phyloP scores from a whole-genome alignment of 2,329 filamentous ascomycete genomes.

The Fusarium citri region DNA sequence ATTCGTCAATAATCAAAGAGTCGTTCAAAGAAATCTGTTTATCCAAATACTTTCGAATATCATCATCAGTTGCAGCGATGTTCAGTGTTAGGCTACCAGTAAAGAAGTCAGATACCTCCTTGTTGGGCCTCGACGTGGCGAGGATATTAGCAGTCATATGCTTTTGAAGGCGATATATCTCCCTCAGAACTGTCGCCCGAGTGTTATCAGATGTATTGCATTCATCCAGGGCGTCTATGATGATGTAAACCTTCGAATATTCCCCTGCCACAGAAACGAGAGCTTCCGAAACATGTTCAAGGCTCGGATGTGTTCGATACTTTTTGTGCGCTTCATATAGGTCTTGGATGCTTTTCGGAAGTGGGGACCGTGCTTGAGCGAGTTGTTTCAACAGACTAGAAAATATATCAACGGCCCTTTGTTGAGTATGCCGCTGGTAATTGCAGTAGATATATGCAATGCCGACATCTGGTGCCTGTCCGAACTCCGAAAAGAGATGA shows the following conservation, averaged over 20 bases:
- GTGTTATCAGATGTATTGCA: no score
- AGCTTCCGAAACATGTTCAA: accelerated
- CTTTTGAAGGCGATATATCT: accelerated
- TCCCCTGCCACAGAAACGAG: accelerated
- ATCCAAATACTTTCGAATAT: accelerated
- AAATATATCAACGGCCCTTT: accelerated
- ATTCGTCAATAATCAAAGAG: accelerated
- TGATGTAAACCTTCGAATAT: accelerated
- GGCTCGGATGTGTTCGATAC: accelerated
- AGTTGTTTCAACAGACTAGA: accelerated
- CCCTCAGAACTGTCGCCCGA: accelerated
- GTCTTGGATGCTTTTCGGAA: accelerated
- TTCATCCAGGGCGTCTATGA: no score
- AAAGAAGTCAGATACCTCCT: accelerated
- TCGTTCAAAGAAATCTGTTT: accelerated
- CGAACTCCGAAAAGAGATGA: accelerated
- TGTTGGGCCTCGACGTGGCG: no score
- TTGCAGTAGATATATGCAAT: no score
- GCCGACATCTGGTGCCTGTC: accelerated
- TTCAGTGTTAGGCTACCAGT: no score
- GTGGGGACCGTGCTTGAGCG: accelerated
- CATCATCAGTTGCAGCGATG: no score
- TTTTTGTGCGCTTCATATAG: accelerated
- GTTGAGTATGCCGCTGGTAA: no score
- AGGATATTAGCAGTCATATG: accelerated